Base-by-base conservation (phyloP, 257 asterid genomes). In the Plectranthus barbatus region DNA sequence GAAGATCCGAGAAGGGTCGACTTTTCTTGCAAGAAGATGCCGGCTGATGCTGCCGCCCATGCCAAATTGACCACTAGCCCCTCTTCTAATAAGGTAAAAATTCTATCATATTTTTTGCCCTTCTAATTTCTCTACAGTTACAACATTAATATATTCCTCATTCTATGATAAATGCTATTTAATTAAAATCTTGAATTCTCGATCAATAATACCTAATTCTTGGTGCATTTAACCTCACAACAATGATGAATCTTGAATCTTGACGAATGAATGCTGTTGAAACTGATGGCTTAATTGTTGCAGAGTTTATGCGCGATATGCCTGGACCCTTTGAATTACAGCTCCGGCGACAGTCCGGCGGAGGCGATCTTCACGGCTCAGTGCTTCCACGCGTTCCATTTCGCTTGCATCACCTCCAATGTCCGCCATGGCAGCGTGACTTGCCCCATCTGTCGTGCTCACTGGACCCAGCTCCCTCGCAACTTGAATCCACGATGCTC, bases 331-430 rank as follows among this genome's bases (percentile, higher is more conserved):
- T 51, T 91, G 20, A 80, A 76, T 64, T 88, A 82, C 77, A 67
- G 83, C 76, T 82, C 94, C 0, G 83, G 87, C 34, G 67, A 81
- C 76, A 81, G 85, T 60, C 87, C 91, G 0, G 92, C 88, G 9
- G 85, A 82, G 77, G 98, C 97, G 5, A 82, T 91, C 67, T 91
- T 91, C 84, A 91, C 95, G 12, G 98, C 98, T 2, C 97, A 86
- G 42, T 91, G 98, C 76, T 76, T 89, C 56, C 98, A 91, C 56
- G 81, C 96, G 0, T 92, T 92, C 77, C 98, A 92, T 71, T 86
- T 92, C 4, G 79, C 80, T 33, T 92, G 98, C 89, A 92, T 92
- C 42, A 83, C 97, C n/a, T 92, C 98, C 26, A 86, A 92, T 14
- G 90, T 88, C 29, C 82, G 90, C 67, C 97, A 92, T 19, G 98